Evolutionary conservation across 1,284 basidiomycete species (phyloP), one percentile per base, ranked within the genome.

Genomic region (Irpex rosettiformis): DNA sequence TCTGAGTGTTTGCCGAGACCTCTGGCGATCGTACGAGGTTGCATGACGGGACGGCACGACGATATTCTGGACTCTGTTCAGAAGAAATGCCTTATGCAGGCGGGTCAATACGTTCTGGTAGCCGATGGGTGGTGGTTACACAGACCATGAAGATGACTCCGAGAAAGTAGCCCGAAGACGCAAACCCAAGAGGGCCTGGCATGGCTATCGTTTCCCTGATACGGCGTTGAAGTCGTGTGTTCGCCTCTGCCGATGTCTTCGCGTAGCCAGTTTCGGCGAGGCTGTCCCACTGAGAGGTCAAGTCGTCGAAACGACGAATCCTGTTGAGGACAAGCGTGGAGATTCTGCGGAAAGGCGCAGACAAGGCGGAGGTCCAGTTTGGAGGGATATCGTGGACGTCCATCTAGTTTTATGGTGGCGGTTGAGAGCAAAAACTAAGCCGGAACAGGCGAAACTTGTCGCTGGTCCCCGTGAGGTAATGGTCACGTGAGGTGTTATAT

Each of bases 41-140:
- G 48, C 70, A 49, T 74, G 74, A 4, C 81, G 80, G n/a, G 85
- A 81, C 10, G 89, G 89, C 0, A 89, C 82, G 48, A 90, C 84
- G 54, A 89, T 82, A 69, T 91, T 85, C 64, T 89, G 88, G 58
- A 91, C 85, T 33, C 88, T 81, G 64, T 90, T 86, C 55, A 90
- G 71, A 22, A 90, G 67, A 45, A 91, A 71, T 10, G 82, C 84
- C 88, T 89, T 59, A 28, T 5, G 21, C 56, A 37, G 21, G 4
- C 1, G 13, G 18, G 29, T 48, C 27, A 54, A 21, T 7, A 22
- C 28, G 30, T n/a, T 24, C 30, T 47, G 11, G 13, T 1, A 6
- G 18, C 18, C 7, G 13, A 52, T 18, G 8, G 45, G 18, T 18
- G 21, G 22, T 25, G 24, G 16, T 33, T 13, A 33, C 21, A 67